Evolutionary conservation across 345 rosid species (phyloP).

Genomic region (Corymbia maculata): DNA sequence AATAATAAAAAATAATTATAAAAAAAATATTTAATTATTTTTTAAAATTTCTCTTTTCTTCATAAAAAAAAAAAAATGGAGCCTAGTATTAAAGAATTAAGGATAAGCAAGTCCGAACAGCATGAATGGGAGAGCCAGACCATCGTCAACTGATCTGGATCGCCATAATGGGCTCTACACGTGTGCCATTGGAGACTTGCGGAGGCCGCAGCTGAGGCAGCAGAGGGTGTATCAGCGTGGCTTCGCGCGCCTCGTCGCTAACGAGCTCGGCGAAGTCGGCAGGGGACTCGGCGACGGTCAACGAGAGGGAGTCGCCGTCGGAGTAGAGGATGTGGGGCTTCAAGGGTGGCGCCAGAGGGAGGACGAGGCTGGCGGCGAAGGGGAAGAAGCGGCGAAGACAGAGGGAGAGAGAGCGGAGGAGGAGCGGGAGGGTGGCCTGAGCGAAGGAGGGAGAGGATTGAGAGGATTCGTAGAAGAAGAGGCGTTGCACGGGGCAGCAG

Average conservation of each 20-base stretch:
- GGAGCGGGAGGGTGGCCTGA: slow-evolving; percentile 21
- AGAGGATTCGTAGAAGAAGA: slow-evolving; percentile 28
- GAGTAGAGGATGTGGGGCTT: slow-evolving; percentile 8
- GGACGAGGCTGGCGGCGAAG: too few species aligned
- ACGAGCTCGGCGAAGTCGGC: slow-evolving; percentile 5
- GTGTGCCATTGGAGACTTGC: not conserved
- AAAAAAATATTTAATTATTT: too few species aligned
- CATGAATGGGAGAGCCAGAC: not conserved
- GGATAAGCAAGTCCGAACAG: not conserved
- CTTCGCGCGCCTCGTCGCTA: slow-evolving; percentile 2
- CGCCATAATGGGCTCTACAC: slow-evolving; percentile 5
- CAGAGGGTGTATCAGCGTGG: slow-evolving; percentile 4
- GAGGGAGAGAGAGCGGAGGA: slow-evolving; percentile 31
- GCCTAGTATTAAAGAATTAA: too few species aligned
- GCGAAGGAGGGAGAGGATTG: slow-evolving; percentile 14
- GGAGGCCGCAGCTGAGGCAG: slow-evolving; percentile 6
- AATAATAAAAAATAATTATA: too few species aligned
- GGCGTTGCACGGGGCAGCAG: slow-evolving; percentile 8
- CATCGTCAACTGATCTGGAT: slow-evolving; percentile 2
- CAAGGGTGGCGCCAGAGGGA: too few species aligned
- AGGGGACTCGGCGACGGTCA: slow-evolving; percentile 17
- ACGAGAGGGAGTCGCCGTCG: not conserved
- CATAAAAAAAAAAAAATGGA: too few species aligned
- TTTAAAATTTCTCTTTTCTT: too few species aligned
- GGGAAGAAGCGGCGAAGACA: slow-evolving; percentile 43